Evolutionary conservation across 106 monocot species (phyloP).

Genomic region (Cymbidium sinense): DNA sequence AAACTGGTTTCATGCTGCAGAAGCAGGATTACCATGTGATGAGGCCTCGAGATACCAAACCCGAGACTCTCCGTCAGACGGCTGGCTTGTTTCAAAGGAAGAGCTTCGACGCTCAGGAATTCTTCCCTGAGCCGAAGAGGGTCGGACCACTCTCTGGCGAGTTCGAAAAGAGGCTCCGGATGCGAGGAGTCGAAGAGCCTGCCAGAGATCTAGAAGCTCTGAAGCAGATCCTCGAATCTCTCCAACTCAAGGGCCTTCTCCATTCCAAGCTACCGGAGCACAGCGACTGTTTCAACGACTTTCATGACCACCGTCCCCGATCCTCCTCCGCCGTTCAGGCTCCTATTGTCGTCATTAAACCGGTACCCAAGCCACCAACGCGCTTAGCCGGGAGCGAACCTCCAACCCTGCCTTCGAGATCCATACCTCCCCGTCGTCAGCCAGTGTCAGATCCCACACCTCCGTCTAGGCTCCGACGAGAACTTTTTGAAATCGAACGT

Average conservation of each 20-base stretch:
- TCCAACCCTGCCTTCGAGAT: background rate
- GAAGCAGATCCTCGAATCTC: constrained; percentile 74
- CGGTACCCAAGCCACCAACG: constrained; percentile 16
- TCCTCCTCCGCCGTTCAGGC: background rate
- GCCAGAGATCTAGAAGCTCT: constrained; percentile 66
- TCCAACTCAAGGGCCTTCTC: constrained; percentile 83
- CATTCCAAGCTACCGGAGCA: constrained; percentile 21
- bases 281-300: background rate
- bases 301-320: constrained; percentile 5
- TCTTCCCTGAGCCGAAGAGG: constrained; percentile 63
- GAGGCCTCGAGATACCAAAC: background rate
- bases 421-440: background rate
- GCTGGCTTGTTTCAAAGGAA: constrained; percentile 21
- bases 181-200: constrained; percentile 68
- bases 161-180: constrained; percentile 62
- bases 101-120: constrained; percentile 71
- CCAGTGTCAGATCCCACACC: background rate
- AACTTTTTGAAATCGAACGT: background rate
- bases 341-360: constrained; percentile 72
- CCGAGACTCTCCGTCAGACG: background rate
- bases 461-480: background rate
- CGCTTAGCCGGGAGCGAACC: constrained; percentile 6
- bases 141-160: constrained; percentile 50
- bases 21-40: background rate
- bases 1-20: background rate